Conservation (phyloP, 2,329 filamentous ascomycete genomes). For the Diaporthe capsici region DNA sequence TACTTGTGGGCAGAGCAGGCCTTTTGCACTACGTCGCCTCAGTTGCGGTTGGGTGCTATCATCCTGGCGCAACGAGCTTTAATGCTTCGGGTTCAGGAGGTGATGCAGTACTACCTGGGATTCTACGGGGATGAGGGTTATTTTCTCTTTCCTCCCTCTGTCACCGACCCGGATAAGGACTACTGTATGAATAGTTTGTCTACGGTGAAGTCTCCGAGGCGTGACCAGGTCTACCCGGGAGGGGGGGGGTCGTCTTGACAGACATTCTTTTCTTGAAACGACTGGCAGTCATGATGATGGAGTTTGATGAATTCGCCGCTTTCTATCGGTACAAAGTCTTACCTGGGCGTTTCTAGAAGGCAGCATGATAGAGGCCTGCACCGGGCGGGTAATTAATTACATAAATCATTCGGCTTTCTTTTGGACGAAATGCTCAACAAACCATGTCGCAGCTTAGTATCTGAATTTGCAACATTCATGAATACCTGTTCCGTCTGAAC, state of each 20-base stretch:
- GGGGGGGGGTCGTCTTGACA: too few relatives aligned
- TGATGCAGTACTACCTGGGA: too few relatives aligned
- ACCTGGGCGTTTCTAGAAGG: not conserved
- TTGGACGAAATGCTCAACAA: not conserved
- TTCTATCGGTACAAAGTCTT: not conserved
- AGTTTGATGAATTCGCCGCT: not conserved
- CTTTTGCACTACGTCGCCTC: not conserved
- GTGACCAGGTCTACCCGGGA: not conserved
- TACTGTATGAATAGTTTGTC: not conserved
- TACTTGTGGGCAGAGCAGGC: not conserved
- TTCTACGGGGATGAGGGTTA: not conserved
- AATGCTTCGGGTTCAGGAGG: too few relatives aligned
- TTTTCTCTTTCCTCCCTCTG: too few relatives aligned
- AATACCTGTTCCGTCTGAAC: not conserved
- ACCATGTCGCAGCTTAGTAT: rapidly evolving
- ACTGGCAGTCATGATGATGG: not conserved
- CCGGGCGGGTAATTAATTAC: not conserved
- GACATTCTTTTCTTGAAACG: not conserved
- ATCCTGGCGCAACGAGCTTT: too few relatives aligned
- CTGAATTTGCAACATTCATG: not conserved
- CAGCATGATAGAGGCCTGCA: not conserved
- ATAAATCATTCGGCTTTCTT: not conserved
- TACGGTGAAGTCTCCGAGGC: not conserved
- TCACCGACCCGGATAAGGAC: not conserved
- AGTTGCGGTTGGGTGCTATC: not conserved